Base-by-base conservation (phyloP, 1,284 basidiomycete species). In the Ganoderma leucocontextum region DNA sequence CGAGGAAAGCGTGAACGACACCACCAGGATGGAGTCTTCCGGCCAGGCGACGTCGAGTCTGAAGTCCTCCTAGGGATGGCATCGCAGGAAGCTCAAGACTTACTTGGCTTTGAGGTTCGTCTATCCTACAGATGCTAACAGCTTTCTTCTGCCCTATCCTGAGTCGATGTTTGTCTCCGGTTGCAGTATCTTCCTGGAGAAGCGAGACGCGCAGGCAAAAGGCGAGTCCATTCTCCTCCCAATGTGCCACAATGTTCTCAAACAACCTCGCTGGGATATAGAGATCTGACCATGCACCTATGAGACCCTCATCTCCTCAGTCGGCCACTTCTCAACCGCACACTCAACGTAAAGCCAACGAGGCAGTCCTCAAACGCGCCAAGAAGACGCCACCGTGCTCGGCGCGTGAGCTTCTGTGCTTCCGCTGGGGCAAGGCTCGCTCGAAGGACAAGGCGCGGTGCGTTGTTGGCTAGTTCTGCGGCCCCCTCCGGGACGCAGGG, bases 231-330 rank as follows among this genome's bases (percentile, higher is more conserved):
- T n/a, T 29, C n/a, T 58, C n/a, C 15, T 29, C 39, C 12, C 36
- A 13, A 36, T 7, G 17, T 38, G 29, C 22, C 13, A 35, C 22
- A 12, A 8, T 41, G 60, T 25, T 57, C 25, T 35, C 39, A 13
- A 3, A 13, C 25, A 55, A 62, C 63, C 35, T 60, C 36, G 55
- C 25, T 47, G 39, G 17, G 35, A 33, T 41, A 33, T 78, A 96
- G 96, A 97, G 80, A 96, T 99, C 67, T 91, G 97, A 64, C 87
- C 95, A 25, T 99, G 97, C 81, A 95, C 99, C 87, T 98, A 94
- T 82, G 91, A 95, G 76, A 89, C 91, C 9, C 85, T 99, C 64
- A 89, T 99, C 78, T 89, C 89, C 76, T 87, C 99, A 57, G 98
- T 99, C 57, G 89, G 93, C 84, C 87, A 1, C 87, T 98, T 29